These are phyloP conservation scores for Blepharisma undulans DNA, from an alignment of 169 alveolate genomes.

Conservation along the genomic window DNA sequence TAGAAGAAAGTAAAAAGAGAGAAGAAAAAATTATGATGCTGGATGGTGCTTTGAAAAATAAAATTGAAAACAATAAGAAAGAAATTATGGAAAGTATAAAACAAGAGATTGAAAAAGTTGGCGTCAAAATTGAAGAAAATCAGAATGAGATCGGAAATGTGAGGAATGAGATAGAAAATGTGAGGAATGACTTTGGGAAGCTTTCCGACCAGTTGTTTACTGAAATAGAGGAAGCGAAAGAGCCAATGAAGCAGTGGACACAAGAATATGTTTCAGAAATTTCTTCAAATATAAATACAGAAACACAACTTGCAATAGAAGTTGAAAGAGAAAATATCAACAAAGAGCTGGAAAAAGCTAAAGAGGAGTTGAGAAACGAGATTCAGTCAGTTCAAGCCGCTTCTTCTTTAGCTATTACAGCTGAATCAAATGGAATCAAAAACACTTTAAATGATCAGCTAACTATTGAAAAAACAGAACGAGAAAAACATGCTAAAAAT, in stretches of 20 bases:
- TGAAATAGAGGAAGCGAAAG: neutral
- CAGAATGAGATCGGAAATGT: neutral
- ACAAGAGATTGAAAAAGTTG: neutral
- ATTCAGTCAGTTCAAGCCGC: neutral
- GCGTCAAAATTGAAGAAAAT: neutral
- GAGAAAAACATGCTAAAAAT: neutral
- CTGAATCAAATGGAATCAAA: neutral
- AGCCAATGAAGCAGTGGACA: conserved; percentile 1
- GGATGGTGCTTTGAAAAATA: neutral
- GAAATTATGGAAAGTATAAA: neutral
- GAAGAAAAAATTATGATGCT: neutral
- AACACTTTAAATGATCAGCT: neutral
- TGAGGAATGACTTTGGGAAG: neutral
- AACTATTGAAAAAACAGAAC: neutral
- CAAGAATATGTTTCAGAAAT: neutral
- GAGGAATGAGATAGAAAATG: neutral
- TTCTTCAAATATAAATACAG: neutral
- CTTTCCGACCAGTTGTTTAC: neutral
- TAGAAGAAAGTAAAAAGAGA: conserved; percentile 7
- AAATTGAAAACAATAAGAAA: neutral
- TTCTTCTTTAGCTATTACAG: neutral
- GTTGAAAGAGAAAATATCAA: neutral
- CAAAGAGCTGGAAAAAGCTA: neutral
- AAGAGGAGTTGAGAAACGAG: neutral
- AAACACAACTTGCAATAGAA: neutral